Evolutionary conservation across 768 basidiomycete species (phyloP).

Genomic region (Tylopilus sp.): DNA sequence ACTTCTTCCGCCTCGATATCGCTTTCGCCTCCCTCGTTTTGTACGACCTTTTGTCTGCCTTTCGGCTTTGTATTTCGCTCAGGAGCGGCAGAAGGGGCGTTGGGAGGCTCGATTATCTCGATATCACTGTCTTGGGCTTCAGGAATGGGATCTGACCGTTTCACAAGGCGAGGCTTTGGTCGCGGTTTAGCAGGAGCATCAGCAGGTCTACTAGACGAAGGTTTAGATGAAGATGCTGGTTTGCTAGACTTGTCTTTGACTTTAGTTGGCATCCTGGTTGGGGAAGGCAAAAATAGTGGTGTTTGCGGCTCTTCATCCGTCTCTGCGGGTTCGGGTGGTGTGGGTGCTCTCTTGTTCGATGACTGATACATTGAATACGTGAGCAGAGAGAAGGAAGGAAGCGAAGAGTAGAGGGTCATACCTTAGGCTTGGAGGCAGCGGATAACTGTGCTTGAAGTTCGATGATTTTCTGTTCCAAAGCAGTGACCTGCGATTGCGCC

Average conservation of each 20-base stretch:
- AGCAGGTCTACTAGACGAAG: constrained; percentile 12
- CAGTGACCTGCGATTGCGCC: constrained; percentile 24
- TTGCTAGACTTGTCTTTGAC: constrained; percentile 17
- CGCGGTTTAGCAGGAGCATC: constrained; percentile 23
- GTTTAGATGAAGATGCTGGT: constrained; percentile 15
- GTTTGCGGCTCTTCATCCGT: constrained; percentile 27
- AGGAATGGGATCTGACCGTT: constrained; percentile 12
- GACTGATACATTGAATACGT: constrained; percentile 6
- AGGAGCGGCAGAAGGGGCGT: constrained; percentile 15
- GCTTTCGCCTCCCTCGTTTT: constrained; percentile 14
- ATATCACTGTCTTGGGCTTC: constrained; percentile 31
- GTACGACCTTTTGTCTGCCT: constrained; percentile 38
- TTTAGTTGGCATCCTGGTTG: constrained; percentile 11
- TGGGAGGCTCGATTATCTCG: constrained; percentile 21
- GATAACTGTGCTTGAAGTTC: constrained; percentile 46
- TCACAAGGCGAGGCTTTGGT: constrained; percentile 21
- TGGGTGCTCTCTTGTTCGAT: constrained; percentile 7
- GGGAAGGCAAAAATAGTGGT: constrained; percentile 11
- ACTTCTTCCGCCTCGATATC: constrained; percentile 22
- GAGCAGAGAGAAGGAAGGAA: constrained; percentile 12
- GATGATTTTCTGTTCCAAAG: constrained; percentile 38
- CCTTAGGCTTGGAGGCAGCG: constrained; percentile 32
- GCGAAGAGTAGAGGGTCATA: background rate
- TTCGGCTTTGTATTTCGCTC: constrained; percentile 29
- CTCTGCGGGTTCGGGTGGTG: constrained; percentile 4